Base-by-base conservation (phyloP, 129 eudicot species). In the Flaveria trinervia region DNA sequence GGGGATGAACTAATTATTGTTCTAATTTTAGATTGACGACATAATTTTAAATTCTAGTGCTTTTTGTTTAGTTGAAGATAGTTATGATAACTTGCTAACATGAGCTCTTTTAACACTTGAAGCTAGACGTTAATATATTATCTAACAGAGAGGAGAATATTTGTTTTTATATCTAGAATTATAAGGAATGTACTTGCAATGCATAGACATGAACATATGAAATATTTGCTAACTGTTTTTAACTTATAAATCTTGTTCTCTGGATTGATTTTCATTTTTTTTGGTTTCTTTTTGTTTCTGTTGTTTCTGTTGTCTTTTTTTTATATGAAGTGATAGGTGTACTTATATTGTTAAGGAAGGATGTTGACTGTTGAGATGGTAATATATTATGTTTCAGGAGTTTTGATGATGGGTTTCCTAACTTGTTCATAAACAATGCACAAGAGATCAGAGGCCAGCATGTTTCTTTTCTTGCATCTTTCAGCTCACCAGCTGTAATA, bases 381-480 rank as follows among this genome's bases (percentile, higher is more conserved):
- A 12, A 57, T 3, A 9, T 39, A 17, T 3, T 25, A 65, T 36
- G 30, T 85, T 46, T 14, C 82, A 92, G 99, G 99, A 95, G 92
- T 74, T 95, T 95, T 52, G 90, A 83, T 76, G 99, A 95, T 68
- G 99, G 99, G 52, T 95, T 95, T 65, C 99, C 99, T 50, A 95
- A 95, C 82, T 89, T 95, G 57, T 91, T 91, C 84, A 95, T 95
- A 81, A 86, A 90, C 73, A 86, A 92, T 68, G 96, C 98, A 71
- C 93, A 92, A 41, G 92, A 85, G 18, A 90, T 92, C 74, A 83
- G 94, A 79, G 97, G 97, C 71, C 93, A 89, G 56, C 97, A 92
- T 79, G 96, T 92, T 51, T 96, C 96, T 18, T 92, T 92, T 78
- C 76, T 92, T 67, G 98, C 96, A 61, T 89, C 92, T 5, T 92